Base-by-base conservation (phyloP, 805 yeast species). In the Candida loeiensis region DNA sequence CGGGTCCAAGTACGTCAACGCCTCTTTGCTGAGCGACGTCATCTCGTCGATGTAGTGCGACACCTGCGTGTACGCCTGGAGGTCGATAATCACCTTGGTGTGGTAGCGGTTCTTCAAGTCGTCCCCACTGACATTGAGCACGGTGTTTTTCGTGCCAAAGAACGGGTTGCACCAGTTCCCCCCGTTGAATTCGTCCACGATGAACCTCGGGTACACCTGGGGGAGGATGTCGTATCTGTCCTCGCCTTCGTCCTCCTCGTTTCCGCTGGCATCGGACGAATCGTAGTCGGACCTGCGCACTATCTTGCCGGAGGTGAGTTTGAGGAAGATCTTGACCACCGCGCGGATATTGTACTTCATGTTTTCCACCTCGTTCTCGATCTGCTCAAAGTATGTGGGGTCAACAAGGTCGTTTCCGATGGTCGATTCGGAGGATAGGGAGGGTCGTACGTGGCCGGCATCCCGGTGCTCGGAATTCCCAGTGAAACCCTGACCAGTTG, bases 91-190 rank as follows among this genome's bases (percentile, higher is more conserved):
- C 1, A 71, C 55, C 45, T 74, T 76, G 28, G 69, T 66, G 35
- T 66, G 73, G 38, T 60, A 59, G 30, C 59, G 56, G 45, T 61
- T 67, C 37, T 69, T 69, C 41, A 66, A 54, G 20, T 67, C 71
- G 45, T 67, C 71, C 2, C 73, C 74, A 48, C 72, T 64, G 20
- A 61, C 62, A 48, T 66, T 69, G 26, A 66, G 57, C 16, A 63
- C 63, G 6, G 59, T 53, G 36, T 63, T 68, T 25, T 51, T 48
- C 34, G 67, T 52, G 32, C 69, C 56, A 47, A 77, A 75, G 48
- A 82, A 81, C 18, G 85, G 86, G 50, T 82, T 83, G 35, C 77
- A 74, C 82, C 89, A 84, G 45, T 81, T 80, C n/a, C 90, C 91
- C 13, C 89, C 91, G 49, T 80, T 80, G 55, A 80, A 84, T 40